phyloP scores from a whole-genome alignment of 2,329 filamentous ascomycete species.

The Cyclaneusma minus region DNA sequence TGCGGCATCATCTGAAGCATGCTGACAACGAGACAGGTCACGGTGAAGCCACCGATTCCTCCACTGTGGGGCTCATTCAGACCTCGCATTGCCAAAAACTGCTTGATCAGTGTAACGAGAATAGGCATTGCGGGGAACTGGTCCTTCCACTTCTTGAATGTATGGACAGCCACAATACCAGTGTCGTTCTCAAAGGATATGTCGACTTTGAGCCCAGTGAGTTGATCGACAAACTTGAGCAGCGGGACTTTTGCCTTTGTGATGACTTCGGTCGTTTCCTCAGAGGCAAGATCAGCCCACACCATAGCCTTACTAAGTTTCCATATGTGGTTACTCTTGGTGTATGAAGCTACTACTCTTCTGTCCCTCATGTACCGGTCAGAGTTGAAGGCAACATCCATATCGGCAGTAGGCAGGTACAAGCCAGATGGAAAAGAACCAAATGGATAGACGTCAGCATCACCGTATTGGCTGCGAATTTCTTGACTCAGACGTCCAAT shows the following conservation, averaged over 20 bases:
- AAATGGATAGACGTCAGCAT: constrained; percentile 57
- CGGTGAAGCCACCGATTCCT: constrained; percentile 83
- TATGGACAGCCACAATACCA: constrained; percentile 65
- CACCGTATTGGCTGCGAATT: constrained; percentile 40
- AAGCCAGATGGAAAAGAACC: constrained; percentile 84
- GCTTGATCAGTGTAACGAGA: constrained; percentile 79
- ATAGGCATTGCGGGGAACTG: constrained; percentile 75
- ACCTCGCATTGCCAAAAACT: constrained; percentile 76
- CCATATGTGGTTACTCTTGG: constrained; percentile 23
- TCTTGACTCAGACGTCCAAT: constrained; percentile 49
- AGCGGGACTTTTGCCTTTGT: constrained; percentile 70
- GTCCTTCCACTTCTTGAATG: constrained; percentile 65
- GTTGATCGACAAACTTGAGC: constrained; percentile 72
- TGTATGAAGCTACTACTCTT: constrained; percentile 30
- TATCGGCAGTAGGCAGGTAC: constrained; percentile 69
- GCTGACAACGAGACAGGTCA: constrained; percentile 86
- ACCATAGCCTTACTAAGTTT: constrained; percentile 27
- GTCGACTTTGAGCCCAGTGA: constrained; percentile 73
- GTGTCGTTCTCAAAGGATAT: constrained; percentile 88
- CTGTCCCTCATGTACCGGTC: constrained; percentile 40
- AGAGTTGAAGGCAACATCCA: constrained; percentile 78
- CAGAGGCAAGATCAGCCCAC: constrained; percentile 36
- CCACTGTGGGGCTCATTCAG: constrained; percentile 86
- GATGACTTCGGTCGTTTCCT: constrained; percentile 51
- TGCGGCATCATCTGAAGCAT: constrained; percentile 70